Evolutionary conservation across 441 rosid genomes (phyloP), one percentile per base, ranked within the genome.

Genomic region (Populus tomentosa): DNA sequence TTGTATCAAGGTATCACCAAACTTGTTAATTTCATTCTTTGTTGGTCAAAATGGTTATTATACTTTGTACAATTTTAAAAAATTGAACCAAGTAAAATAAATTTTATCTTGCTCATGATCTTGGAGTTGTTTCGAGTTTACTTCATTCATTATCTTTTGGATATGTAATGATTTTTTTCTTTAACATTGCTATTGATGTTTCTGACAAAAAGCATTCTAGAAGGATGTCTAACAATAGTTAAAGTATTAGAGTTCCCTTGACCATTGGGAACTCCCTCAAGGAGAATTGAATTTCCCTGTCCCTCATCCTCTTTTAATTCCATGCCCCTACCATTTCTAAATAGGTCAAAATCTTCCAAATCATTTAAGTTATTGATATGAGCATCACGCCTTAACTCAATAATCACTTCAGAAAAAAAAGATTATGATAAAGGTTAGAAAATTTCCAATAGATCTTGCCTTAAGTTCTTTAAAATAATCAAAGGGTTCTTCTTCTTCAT

Each of bases 381-480:
- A 69, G 71, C 72, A 62, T 67, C 70, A 50, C 32, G 73, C 32
- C 85, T 85, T 56, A 88, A 63, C 78, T 86, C 88, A 77, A 84
- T 88, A 65, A 81, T 85, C 79, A 92, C 87, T 67, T 92, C 94
- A 75, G 93, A 87, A 86, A 92, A 86, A 26, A 26, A 26, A 26
- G 28, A 2, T 26, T 77, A 92, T 82, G 70, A 89, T 92, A 68
- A 10, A 94, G 97, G 67, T 26, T 26, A 92, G 97, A 78, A 92
- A 94, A 82, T 92, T 88, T 32, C 91, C 94, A 36, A 92, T 90
- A 74, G 92, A 88, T 82, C 84, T 91, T 21, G 94, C 91, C 83
- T 92, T 90, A 64, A 92, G 82, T 83, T 92, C 93, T 86, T 90
- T 87, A 82, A 89, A 81, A 63, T 92, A 89, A 77, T 86, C 92